Base-by-base conservation (phyloP, 2,329 filamentous ascomycete species). In the Clathrospora elynae region DNA sequence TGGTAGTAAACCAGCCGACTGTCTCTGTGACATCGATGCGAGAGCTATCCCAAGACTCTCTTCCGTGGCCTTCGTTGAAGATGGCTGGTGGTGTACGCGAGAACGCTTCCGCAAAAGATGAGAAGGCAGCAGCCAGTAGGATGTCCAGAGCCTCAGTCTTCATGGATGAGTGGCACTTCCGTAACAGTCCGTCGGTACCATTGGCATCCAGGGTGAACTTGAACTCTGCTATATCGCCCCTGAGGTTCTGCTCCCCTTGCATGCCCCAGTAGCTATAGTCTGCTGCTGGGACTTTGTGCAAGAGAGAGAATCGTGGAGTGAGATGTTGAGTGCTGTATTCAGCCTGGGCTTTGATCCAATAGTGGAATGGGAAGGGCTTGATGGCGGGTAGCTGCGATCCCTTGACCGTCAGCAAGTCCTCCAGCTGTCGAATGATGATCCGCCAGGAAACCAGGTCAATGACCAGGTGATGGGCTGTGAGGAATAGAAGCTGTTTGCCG, bases 361-460 rank as follows among this genome's bases (percentile, higher is more conserved):
- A 32, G 19, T 46, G 33, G 37, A 51, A 48, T 5, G 49, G 38
- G 14, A 52, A 28, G 6, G 41, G 30, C 33, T 22, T 38, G 16
- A n/a, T 9, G 29, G 25, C 13, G 9, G 11, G 32, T 11, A 30
- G 28, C 12, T 16, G 34, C 12, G 35, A 9, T 13, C 42, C 12
- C 2, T 23, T 19, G 35, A 20, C 32, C 11, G 31, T 35, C 31
- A 50, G 24, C 11, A 49, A 16, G 20, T 53, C 44, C 26, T 75
- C 71, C 0, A 76, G 49, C 17, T 76, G 71, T 9, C 66, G 60
- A 1, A 74, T 45, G 2, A 76, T 62, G 2, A 70, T 64, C 4
- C 70, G 59, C 74, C 74, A 76, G 0, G 73, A 75, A 0, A 75
- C 70, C 2, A 75, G 55, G 34, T 75, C 73, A 6, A 75, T 60